These are phyloP conservation scores for Sporobolus alterniflorus DNA, from an alignment of 202 grass and related monocot genomes.

Conservation along the genomic window DNA sequence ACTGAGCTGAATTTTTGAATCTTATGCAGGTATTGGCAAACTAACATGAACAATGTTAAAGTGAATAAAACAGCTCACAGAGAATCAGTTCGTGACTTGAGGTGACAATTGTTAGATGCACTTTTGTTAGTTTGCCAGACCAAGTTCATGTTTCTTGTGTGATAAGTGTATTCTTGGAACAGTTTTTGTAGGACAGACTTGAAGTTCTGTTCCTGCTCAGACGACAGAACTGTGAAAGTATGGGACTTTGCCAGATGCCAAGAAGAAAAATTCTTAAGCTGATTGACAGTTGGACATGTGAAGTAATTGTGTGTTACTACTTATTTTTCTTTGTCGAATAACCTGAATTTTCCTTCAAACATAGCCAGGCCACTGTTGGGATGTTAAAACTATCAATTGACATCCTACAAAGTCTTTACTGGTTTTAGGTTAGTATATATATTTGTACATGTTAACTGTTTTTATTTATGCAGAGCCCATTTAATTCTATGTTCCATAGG, in stretches of 20 bases:
- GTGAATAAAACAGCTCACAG: slow-evolving; percentile 97
- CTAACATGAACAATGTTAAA: slow-evolving; percentile 99
- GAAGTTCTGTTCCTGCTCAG: slow-evolving; percentile 99
- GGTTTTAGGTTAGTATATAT: slow-evolving; percentile 76
- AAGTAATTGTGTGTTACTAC: slow-evolving; percentile 22
- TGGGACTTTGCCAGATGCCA: slow-evolving; percentile 99
- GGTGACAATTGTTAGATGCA: slow-evolving; percentile 45
- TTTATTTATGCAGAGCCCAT: slow-evolving; percentile 39
- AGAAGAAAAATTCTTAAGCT: slow-evolving; percentile 71
- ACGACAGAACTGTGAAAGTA: slow-evolving; percentile 97
- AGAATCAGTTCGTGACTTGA: slow-evolving; percentile 96
- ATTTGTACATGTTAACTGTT: slow-evolving; percentile 19
- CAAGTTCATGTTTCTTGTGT: slow-evolving; percentile 33
- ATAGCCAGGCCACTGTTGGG: slow-evolving; percentile 99
- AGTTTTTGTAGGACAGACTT: slow-evolving; percentile 98
- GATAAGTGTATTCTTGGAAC: slow-evolving; percentile 41
- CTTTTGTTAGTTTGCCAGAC: slow-evolving; percentile 27
- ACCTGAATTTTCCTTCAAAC: slow-evolving; percentile 77
- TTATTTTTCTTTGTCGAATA: slow-evolving; percentile 44
- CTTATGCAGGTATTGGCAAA: slow-evolving; percentile 94
- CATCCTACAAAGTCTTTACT: slow-evolving; percentile 97
- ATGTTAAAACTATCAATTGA: slow-evolving; percentile 99
- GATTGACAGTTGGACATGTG: slow-evolving; percentile 15
- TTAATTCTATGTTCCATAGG: slow-evolving; percentile 55
- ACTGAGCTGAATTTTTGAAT: slow-evolving; percentile 7